Percentiles rank a stretch among this genome's conserved stretches.
These are phyloP conservation scores for Candida orba DNA, from an alignment of 805 yeast species.

Conservation along the genomic window DNA sequence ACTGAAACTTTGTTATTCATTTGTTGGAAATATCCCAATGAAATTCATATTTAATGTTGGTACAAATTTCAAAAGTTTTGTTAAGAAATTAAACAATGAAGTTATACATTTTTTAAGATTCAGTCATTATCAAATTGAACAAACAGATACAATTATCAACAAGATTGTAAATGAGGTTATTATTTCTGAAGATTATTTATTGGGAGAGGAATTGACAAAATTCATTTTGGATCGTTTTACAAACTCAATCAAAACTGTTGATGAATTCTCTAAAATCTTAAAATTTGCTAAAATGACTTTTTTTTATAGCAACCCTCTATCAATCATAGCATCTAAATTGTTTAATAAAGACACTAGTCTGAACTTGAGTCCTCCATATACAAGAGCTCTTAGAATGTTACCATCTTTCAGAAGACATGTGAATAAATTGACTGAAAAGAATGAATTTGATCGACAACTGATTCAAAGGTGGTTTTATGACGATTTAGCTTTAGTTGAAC, in stretches of 20 bases:
- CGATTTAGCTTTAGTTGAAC: constrained; percentile 12
- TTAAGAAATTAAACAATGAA: constrained; percentile 14
- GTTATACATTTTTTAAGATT: constrained; percentile 11
- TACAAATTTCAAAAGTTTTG: constrained; percentile 14
- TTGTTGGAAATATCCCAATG: constrained; percentile 15
- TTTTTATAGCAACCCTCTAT: constrained; percentile 20
- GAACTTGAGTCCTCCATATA: constrained; percentile 10
- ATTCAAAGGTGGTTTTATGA: constrained; percentile 14
- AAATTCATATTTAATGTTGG: constrained; percentile 21
- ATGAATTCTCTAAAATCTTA: constrained; percentile 19
- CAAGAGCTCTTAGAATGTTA: constrained; percentile 25
- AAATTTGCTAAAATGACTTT: constrained; percentile 21
- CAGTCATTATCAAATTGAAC: constrained; percentile 18
- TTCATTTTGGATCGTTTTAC: constrained; percentile 17
- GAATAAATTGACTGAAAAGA: constrained; percentile 9
- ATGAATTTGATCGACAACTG: constrained; percentile 1
- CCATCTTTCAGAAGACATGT: constrained; percentile 28
- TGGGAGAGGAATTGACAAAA: constrained; percentile 17
- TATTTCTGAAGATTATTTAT: constrained; percentile 10
- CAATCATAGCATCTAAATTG: constrained; percentile 9
- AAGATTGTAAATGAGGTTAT: constrained; percentile 16
- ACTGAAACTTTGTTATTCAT: constrained; percentile 12
- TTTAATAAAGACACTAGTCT: constrained; percentile 1
- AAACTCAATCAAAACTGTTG: constrained; percentile 17
- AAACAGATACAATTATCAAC: constrained; percentile 19